phyloP scores from a whole-genome alignment of 2,329 filamentous ascomycete genomes.

The Proliferodiscus dingleyae region DNA sequence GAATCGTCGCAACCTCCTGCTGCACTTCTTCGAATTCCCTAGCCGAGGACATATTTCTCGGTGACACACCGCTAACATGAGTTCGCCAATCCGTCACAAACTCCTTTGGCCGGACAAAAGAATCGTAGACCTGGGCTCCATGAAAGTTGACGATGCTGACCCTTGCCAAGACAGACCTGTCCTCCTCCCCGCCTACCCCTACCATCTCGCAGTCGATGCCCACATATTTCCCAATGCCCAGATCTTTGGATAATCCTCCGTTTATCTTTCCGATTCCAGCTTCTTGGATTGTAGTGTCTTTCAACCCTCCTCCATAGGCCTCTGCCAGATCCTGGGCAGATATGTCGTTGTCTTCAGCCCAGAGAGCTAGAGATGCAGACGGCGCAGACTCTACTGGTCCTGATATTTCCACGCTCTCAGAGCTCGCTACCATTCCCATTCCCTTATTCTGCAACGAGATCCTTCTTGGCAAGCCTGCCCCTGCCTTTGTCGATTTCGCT shows the following conservation, averaged over 20 bases:
- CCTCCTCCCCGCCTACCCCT: slow-evolving; percentile 67
- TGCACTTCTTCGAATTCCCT: slow-evolving; percentile 75
- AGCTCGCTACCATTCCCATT: slow-evolving; percentile 57
- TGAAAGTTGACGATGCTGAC: slow-evolving; percentile 93
- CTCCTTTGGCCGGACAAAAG: slow-evolving; percentile 75
- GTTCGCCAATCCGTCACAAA: slow-evolving; percentile 88
- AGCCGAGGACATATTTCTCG: slow-evolving; percentile 65
- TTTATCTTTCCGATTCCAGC: slow-evolving; percentile 52
- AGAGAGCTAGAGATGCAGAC: slow-evolving; percentile 53
- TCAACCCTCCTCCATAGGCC: slow-evolving; percentile 53
- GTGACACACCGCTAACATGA: slow-evolving; percentile 73
- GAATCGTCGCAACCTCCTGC: slow-evolving; percentile 59
- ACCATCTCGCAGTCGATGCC: slow-evolving; percentile 99
- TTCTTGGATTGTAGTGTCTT: slow-evolving; percentile 43
- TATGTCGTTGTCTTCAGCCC: slow-evolving; percentile 57
- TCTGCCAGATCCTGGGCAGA: slow-evolving; percentile 55
- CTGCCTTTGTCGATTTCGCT: slow-evolving; percentile 15
- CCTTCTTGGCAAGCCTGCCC: not conserved
- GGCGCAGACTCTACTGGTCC: slow-evolving; percentile 37
- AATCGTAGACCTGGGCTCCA: slow-evolving; percentile 88
- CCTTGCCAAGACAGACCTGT: slow-evolving; percentile 74
- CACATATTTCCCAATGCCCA: slow-evolving; percentile 82
- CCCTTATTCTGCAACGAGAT: slow-evolving; percentile 15
- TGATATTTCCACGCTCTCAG: slow-evolving; percentile 31
- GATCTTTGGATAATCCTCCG: slow-evolving; percentile 53